These are phyloP conservation scores for Nigrospora osmanthi DNA, from an alignment of 2,329 filamentous ascomycete genomes.

Conservation along the genomic window DNA sequence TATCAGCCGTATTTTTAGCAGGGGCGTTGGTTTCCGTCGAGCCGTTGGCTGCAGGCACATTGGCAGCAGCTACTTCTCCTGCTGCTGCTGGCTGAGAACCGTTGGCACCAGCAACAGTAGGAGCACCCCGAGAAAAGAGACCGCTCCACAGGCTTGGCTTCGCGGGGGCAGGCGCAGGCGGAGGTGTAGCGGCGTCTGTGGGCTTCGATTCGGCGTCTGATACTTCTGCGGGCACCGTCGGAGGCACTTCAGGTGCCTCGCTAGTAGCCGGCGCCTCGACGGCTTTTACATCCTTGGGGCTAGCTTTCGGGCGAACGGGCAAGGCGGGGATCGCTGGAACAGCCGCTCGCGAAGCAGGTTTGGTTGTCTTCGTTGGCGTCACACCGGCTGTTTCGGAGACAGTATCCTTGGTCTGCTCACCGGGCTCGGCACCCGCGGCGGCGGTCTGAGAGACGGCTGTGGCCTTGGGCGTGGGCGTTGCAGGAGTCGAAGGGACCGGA, in stretches of 20 bases:
- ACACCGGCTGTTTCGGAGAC: conserved; percentile 12
- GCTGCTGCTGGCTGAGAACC: not conserved
- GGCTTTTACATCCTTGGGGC: conserved; percentile 20
- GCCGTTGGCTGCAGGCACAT: conserved; percentile 7
- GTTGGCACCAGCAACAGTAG: conserved; percentile 12
- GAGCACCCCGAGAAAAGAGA: conserved; percentile 22
- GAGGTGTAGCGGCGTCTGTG: conserved; percentile 11
- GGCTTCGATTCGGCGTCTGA: too few relatives aligned
- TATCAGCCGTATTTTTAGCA: conserved; percentile 5
- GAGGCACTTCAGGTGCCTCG: conserved; percentile 3
- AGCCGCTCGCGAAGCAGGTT: conserved; percentile 23
- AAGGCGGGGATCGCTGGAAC: conserved; percentile 36
- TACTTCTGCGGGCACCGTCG: conserved; percentile 7
- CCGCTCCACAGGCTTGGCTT: conserved; percentile 30
- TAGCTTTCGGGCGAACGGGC: conserved; percentile 35
- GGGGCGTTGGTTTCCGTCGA: conserved; percentile 8
- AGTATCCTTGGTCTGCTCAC: too few relatives aligned
- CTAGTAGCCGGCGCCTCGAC: conserved; percentile 11
- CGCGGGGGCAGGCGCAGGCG: conserved; percentile 12
- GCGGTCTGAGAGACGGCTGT: not conserved
- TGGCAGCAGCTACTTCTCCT: conserved; percentile 7
- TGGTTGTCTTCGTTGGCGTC: conserved; percentile 19
- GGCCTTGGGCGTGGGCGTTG: conserved; percentile 5
- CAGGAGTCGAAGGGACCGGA: conserved; percentile 5
- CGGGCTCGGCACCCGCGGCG: too few relatives aligned